A percentile compares a stretch with the other conserved stretches of the same genome.
These are phyloP conservation scores for Aaosphaeria pasadenensis DNA, from an alignment of 2,329 filamentous ascomycete species.

Conservation along the genomic window DNA sequence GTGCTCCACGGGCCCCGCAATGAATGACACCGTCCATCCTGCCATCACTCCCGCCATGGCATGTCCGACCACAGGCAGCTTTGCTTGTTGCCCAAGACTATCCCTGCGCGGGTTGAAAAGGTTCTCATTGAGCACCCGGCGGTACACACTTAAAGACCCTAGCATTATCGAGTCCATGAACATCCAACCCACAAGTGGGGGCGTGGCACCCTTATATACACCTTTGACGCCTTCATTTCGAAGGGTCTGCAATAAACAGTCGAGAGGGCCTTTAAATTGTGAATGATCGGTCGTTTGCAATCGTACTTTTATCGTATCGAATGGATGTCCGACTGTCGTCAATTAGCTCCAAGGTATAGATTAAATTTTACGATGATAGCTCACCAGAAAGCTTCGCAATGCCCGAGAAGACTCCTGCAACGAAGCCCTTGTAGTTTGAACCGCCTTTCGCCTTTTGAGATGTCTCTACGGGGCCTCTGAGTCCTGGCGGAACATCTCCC, in stretches of 20 bases:
- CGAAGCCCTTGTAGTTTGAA: conserved; percentile 86
- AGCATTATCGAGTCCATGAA: conserved; percentile 95
- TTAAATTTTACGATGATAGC: conserved; percentile 18
- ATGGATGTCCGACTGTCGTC: conserved; percentile 61
- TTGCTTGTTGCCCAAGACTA: conserved; percentile 36
- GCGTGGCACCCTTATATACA: conserved; percentile 91
- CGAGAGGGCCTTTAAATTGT: conserved; percentile 80
- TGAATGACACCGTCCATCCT: conserved; percentile 85
- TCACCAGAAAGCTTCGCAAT: conserved; percentile 83
- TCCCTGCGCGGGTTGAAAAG: conserved; percentile 61
- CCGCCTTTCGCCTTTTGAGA: conserved; percentile 18
- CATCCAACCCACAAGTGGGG: conserved; percentile 95
- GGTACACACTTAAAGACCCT: conserved; percentile 86
- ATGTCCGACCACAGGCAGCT: conserved; percentile 75
- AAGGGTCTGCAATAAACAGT: conserved; percentile 81
- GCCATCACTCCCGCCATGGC: conserved; percentile 84
- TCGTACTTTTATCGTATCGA: conserved; percentile 96
- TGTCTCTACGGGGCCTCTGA: conserved; percentile 26
- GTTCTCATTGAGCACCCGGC: conserved; percentile 75
- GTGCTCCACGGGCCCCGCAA: conserved; percentile 92
- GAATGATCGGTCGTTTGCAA: conserved; percentile 77
- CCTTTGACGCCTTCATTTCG: conserved; percentile 80
- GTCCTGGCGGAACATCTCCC: conserved; percentile 22
- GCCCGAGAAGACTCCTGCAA: conserved; percentile 92
- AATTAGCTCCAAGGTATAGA: neutral